Evolutionary conservation across 352 stramenopile species (phyloP).

Genomic region (Globisporangium orthogonon): DNA sequence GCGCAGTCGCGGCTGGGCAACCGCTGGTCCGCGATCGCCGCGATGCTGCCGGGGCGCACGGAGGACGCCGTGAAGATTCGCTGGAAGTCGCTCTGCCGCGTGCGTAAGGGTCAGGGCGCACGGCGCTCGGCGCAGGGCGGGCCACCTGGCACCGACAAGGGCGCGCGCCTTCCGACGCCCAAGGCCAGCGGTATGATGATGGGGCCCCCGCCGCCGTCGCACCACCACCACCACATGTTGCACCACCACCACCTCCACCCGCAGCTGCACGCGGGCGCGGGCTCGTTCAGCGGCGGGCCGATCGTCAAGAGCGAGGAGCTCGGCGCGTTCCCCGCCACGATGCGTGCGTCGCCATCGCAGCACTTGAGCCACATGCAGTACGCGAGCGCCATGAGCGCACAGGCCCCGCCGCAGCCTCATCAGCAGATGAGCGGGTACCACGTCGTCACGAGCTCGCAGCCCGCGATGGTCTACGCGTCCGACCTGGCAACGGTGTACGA

Average conservation of each 20-base stretch:
- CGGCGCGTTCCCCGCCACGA: slow-evolving; percentile 28
- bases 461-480: slow-evolving; percentile 34
- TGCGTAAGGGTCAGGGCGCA: slow-evolving; percentile 51
- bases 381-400: slow-evolving; percentile 18
- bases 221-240: slow-evolving; percentile 17
- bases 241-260: slow-evolving; percentile 12
- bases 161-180: slow-evolving; percentile 19
- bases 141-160: slow-evolving; percentile 19
- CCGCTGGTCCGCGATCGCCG: slow-evolving; percentile 87
- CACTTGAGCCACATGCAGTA: slow-evolving; percentile 21
- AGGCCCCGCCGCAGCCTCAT: slow-evolving; percentile 10
- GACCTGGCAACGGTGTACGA: slow-evolving; percentile 43
- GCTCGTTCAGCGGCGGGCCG: slow-evolving; percentile 29
- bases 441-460: slow-evolving; percentile 9
- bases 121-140: slow-evolving; percentile 23
- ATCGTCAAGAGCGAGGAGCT: slow-evolving; percentile 74
- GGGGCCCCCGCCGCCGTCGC: slow-evolving; percentile 8
- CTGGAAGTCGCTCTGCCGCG: slow-evolving; percentile 86
- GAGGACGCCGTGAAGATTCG: slow-evolving; percentile 91
- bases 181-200: slow-evolving; percentile 20
- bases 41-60: slow-evolving; percentile 82
- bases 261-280: slow-evolving; percentile 2
- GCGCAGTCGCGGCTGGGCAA: slow-evolving; percentile 82
- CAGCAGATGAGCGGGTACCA: slow-evolving; percentile 13
- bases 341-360: slow-evolving; percentile 29